Evolutionary conservation across 257 asterid species (phyloP), one percentile per base, ranked within the genome.

Genomic region (Voacanga thouarsii): DNA sequence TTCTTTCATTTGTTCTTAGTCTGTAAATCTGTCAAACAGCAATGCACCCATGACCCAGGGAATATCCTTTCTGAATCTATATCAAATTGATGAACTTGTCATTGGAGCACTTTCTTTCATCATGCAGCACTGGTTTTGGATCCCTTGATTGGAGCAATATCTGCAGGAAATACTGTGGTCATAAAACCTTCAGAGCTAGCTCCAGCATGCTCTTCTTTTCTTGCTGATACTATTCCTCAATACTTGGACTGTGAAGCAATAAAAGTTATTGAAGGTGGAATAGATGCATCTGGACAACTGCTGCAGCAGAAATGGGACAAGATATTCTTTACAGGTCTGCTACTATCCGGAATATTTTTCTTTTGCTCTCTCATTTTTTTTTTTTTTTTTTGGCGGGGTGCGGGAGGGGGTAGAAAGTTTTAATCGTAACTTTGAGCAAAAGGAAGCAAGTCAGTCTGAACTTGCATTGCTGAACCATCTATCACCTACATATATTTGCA

Each of bases 261-360:
- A 78, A 89, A 82, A 85, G 82, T 92, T 72, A 41, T 92, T 59
- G 90, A 89, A 89, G 98, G 97, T 85, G 98, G 98, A 80, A 55
- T 75, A 30, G 84, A 79, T 49, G 87, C 89, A 53, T 84, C 97
- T 70, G 92, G 88, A 77, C 81, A 83, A 79, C 85, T 94, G 39
- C 73, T 94, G 88, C 87, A 85, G 81, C 91, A 82, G 23, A 91
- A 78, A 76, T 94, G 98, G 98, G 98, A 92, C 82, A 90, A 94
- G 86, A 94, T 94, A 86, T 94, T 94, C 88, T 92, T 94, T 82
- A 94, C 98, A 82, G 98, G 98, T 94, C 77, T 76, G 70, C 56
- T 74, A 14, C 21, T 57, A 47, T 69, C 41, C 12, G 72, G 16
- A 71, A 56, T 64, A 65, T 39, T 53, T 33, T 50, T 67, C 28